These are phyloP conservation scores for Pyrus hybrid DNA, from an alignment of 331 rosid genomes.

Conservation along the genomic window DNA sequence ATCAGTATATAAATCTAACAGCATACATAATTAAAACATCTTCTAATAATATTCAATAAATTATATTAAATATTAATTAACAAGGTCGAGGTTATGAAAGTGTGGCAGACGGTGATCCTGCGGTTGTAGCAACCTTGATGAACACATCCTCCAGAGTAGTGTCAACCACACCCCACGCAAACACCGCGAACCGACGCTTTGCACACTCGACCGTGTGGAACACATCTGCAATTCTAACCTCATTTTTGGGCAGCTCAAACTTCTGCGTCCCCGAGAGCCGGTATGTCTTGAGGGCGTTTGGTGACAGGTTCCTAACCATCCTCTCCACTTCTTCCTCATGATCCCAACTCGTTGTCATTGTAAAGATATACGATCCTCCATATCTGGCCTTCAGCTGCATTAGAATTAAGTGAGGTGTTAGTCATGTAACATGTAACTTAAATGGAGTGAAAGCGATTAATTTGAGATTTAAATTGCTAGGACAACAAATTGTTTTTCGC, in stretches of 20 bases:
- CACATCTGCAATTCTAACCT: slow-evolving; percentile 53
- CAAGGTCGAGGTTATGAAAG: not conserved
- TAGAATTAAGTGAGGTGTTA: not conserved
- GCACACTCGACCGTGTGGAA: slow-evolving; percentile 48
- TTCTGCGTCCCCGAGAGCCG: slow-evolving; percentile 67
- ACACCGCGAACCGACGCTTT: slow-evolving; percentile 39
- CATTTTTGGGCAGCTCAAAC: slow-evolving; percentile 62
- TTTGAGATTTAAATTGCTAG: too few relatives aligned
- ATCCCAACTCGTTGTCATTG: slow-evolving; percentile 51
- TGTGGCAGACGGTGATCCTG: not conserved
- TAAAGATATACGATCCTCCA: slow-evolving; percentile 62
- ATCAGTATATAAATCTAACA: not conserved
- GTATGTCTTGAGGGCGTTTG: slow-evolving; percentile 49
- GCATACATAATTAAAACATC: not conserved
- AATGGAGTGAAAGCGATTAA: too few relatives aligned
- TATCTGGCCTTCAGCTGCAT: slow-evolving; percentile 63
- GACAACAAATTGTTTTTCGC: not conserved
- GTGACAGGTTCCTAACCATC: slow-evolving; percentile 37
- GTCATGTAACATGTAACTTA: too few relatives aligned
- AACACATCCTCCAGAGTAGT: slow-evolving; percentile 74
- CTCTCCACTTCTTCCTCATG: slow-evolving; percentile 57
- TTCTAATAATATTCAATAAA: too few relatives aligned
- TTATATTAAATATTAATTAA: too few relatives aligned
- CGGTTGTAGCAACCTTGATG: slow-evolving; percentile 51
- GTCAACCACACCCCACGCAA: slow-evolving; percentile 72